These are phyloP conservation scores for Ustilago vetiveriae DNA, from an alignment of 1,284 basidiomycete species.

Conservation along the genomic window DNA sequence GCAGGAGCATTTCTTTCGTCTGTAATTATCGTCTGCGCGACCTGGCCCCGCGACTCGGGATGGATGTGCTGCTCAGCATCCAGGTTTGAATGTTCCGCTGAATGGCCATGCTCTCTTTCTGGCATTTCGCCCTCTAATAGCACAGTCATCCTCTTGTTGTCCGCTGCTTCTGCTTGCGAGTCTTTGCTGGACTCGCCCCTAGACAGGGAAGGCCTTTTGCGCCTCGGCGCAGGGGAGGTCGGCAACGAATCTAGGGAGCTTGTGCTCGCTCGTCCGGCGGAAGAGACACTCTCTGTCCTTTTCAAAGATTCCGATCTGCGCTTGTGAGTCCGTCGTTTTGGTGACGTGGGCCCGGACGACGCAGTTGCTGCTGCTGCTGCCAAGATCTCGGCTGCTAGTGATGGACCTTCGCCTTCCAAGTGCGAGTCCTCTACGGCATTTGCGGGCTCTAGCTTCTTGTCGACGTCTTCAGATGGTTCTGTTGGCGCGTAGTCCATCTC, in stretches of 20 bases:
- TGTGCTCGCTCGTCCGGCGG: conserved; percentile 13
- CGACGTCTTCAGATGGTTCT: background rate
- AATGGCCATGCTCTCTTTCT: conserved; percentile 17
- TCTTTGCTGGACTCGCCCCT: conserved; percentile 23
- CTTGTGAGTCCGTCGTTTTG: conserved; percentile 16
- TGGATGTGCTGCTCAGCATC: background rate
- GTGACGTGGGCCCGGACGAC: conserved; percentile 10
- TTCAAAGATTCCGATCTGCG: conserved; percentile 18
- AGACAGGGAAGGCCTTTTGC: conserved; percentile 22
- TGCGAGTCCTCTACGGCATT: background rate
- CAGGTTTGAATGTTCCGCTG: conserved; percentile 6
- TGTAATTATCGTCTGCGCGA: too few relatives aligned
- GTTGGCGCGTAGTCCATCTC: conserved; percentile 43
- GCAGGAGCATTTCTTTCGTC: too few relatives aligned
- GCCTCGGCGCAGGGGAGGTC: conserved; percentile 23
- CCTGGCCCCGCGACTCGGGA: too few relatives aligned
- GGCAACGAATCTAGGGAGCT: conserved; percentile 29
- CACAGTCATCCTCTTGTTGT: conserved; percentile 55
- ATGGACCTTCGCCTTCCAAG: conserved; percentile 5
- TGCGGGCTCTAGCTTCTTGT: background rate
- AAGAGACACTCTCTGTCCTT: conserved; percentile 31
- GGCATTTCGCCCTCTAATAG: conserved; percentile 59
- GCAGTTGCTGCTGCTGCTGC: conserved; percentile 30
- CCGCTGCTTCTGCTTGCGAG: conserved; percentile 6
- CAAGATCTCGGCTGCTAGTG: conserved; percentile 31